Evolutionary conservation across 179 eudicot species (phyloP).

Genomic region (Silene vulgaris): DNA sequence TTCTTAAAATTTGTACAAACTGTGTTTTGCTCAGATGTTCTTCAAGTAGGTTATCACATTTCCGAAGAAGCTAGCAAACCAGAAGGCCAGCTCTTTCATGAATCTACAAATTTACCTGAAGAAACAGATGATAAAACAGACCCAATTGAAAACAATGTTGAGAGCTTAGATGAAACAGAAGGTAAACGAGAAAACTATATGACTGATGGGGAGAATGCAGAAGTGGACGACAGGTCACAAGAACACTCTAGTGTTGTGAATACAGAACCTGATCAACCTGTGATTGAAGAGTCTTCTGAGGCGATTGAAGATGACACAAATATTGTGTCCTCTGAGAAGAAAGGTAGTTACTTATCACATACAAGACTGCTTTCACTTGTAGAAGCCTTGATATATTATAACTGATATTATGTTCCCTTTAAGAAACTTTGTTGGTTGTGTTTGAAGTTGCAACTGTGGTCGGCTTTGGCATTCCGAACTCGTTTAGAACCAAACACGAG

Average conservation of each 20-base stretch:
- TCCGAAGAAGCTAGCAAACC: conserved; percentile 26
- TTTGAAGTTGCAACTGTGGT: not conserved
- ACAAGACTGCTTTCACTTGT: conserved; percentile 5
- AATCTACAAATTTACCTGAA: conserved; percentile 18
- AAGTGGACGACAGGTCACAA: conserved; percentile 22
- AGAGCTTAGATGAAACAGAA: conserved; percentile 27
- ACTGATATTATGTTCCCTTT: conserved; percentile 3
- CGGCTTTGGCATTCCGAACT: not conserved
- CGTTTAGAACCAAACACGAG: too few relatives aligned
- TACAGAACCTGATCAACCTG: conserved; percentile 13
- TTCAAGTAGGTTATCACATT: conserved; percentile 20
- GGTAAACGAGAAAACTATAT: conserved; percentile 14
- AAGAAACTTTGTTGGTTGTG: conserved; percentile 1
- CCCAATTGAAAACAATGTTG: not conserved
- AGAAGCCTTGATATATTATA: not conserved
- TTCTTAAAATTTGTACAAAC: conserved; percentile 16
- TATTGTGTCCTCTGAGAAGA: conserved; percentile 17
- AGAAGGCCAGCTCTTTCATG: conserved; percentile 22
- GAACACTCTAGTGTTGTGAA: conserved; percentile 13
- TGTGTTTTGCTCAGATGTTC: conserved; percentile 28
- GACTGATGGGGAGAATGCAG: conserved; percentile 19
- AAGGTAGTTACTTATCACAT: conserved; percentile 22
- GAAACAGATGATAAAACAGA: conserved; percentile 23
- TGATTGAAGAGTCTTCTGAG: conserved; percentile 21
- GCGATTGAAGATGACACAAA: conserved; percentile 22